Conservation (phyloP, 169 alveolate species). For the Theileria equi region DNA sequence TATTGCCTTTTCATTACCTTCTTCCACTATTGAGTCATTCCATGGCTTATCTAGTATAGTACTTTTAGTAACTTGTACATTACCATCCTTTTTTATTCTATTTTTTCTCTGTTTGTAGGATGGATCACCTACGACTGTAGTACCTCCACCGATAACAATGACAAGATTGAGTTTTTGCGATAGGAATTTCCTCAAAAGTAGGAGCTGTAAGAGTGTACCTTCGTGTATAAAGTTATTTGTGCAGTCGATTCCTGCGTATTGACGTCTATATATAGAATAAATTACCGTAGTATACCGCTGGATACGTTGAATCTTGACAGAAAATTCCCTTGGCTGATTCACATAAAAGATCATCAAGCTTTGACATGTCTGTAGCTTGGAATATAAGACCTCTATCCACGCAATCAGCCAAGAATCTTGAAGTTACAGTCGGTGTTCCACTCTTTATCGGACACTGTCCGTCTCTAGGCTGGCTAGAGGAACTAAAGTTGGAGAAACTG, state of each 20-base stretch:
- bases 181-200: constrained; percentile 67
- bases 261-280: background rate
- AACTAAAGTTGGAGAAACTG: no score
- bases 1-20: constrained; percentile 19
- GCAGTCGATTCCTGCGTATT: constrained; percentile 71
- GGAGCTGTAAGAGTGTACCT: constrained; percentile 75
- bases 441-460: no score
- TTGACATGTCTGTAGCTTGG: constrained; percentile 34
- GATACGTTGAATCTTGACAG: background rate
- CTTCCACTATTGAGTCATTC: background rate
- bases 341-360: constrained; percentile 36
- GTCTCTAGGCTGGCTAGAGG: no score
- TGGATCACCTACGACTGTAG: constrained; percentile 79
- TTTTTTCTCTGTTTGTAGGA: constrained; percentile 63
- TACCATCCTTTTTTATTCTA: constrained; percentile 22
- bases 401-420: constrained; percentile 29
- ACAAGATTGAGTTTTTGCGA: constrained; percentile 63
- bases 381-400: constrained; percentile 33
- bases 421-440: no score
- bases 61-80: no score
- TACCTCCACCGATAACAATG: constrained; percentile 75
- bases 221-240: constrained; percentile 71
- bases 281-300: constrained; percentile 58
- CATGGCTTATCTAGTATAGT: constrained; percentile 30
- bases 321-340: background rate